Evolutionary conservation across 495 filamentous ascomycete genomes (phyloP).

Genomic region (Annulohypoxylon bovei): DNA sequence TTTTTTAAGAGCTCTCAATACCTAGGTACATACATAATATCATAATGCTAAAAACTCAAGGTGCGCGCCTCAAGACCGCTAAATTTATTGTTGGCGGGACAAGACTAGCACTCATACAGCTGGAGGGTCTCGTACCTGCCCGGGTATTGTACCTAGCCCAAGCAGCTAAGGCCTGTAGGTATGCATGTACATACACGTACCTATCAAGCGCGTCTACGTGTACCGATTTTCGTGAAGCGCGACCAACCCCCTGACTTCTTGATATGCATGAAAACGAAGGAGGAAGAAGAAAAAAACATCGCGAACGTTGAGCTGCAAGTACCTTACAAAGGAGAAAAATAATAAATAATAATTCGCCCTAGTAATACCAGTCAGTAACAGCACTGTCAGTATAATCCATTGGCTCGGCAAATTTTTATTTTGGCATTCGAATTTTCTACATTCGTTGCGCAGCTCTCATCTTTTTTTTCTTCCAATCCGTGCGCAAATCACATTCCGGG

Average conservation of each 20-base stretch:
- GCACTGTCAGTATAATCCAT: constrained; percentile 39
- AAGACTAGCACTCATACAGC: constrained; percentile 8
- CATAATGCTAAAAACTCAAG: background rate
- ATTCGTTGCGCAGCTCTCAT: constrained; percentile 16
- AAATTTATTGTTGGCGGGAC: constrained; percentile 15
- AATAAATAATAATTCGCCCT: constrained; percentile 25
- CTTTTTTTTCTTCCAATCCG: constrained; percentile 8
- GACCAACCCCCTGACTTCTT: constrained; percentile 32
- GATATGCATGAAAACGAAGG: background rate
- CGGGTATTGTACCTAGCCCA: too few relatives aligned
- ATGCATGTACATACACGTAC: constrained; percentile 19
- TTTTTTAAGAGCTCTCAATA: background rate
- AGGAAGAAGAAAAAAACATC: constrained; percentile 27
- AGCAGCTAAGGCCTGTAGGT: constrained; percentile 14
- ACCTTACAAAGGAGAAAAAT: constrained; percentile 4
- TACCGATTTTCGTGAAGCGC: constrained; percentile 30
- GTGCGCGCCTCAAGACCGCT: background rate
- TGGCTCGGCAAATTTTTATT: constrained; percentile 25
- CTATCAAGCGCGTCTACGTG: constrained; percentile 31
- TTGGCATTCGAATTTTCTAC: constrained; percentile 21
- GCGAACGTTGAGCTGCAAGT: constrained; percentile 11
- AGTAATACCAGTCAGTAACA: constrained; percentile 8
- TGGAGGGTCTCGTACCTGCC: constrained; percentile 13
- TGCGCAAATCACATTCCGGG: constrained; percentile 8
- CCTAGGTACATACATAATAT: background rate